These are phyloP conservation scores for Sedum album DNA, from an alignment of 164 flowering plant species.

Conservation along the genomic window DNA sequence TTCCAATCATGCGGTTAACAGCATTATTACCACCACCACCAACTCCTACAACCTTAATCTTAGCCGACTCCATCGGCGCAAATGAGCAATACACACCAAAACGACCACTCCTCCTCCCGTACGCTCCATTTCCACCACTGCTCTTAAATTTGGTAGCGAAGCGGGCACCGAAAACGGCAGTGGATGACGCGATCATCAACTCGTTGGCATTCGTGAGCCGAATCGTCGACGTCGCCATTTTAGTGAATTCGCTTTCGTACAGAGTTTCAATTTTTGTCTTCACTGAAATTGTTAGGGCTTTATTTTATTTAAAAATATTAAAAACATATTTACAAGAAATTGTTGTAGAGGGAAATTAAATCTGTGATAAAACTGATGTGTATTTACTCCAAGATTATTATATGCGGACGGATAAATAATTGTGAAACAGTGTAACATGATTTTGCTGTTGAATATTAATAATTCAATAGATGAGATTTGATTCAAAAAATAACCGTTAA, in stretches of 20 bases:
- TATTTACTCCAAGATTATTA: too few species aligned
- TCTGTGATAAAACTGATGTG: too few species aligned
- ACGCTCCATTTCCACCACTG: not conserved
- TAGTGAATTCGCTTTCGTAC: not conserved
- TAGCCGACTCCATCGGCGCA: conserved; percentile 61
- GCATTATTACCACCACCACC: too few species aligned
- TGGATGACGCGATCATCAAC: not conserved
- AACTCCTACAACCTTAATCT: conserved; percentile 98
- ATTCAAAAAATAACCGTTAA: too few species aligned
- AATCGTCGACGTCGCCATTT: not conserved
- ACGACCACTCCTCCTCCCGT: conserved; percentile 7
- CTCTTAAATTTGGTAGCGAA: not conserved
- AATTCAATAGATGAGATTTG: too few species aligned
- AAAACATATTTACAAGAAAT: too few species aligned
- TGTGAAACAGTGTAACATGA: too few species aligned
- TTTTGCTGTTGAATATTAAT: too few species aligned
- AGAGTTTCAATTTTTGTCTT: not conserved
- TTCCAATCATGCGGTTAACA: conserved; percentile 92
- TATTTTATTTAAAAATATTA: too few species aligned
- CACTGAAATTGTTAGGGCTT: not conserved
- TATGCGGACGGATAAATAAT: too few species aligned
- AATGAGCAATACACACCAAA: conserved; percentile 37
- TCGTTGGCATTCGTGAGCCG: not conserved
- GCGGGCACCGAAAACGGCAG: not conserved
- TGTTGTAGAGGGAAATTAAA: too few species aligned